These are phyloP conservation scores for Arxiozyma slooffiae DNA, from an alignment of 1,139 yeast genomes.

Conservation along the genomic window DNA sequence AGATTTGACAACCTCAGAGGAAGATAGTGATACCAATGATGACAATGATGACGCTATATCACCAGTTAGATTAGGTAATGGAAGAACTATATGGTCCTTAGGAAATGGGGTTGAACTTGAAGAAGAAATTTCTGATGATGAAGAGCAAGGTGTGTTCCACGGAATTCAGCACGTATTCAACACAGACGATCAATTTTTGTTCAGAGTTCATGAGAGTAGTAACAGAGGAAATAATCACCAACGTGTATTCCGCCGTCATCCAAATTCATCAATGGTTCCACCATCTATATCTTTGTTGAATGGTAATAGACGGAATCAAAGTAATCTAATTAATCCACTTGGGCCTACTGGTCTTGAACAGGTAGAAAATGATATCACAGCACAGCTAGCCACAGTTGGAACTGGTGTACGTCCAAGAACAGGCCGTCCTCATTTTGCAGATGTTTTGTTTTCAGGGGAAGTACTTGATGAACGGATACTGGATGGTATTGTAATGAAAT, in stretches of 20 bases:
- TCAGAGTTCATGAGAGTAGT: constrained; percentile 21
- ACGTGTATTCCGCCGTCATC: constrained; percentile 16
- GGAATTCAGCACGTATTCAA: constrained; percentile 29
- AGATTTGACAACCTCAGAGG: constrained; percentile 26
- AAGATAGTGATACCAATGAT: constrained; percentile 20
- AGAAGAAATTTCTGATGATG: constrained; percentile 28
- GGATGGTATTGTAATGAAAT: constrained; percentile 36
- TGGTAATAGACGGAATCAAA: constrained; percentile 23
- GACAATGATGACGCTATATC: constrained; percentile 9
- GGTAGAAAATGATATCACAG: constrained; percentile 26
- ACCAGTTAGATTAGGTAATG: constrained; percentile 3
- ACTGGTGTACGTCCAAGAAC: constrained; percentile 22
- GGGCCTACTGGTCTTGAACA: constrained; percentile 30
- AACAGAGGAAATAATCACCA: constrained; percentile 14
- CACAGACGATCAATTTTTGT: constrained; percentile 22
- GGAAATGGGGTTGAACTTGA: constrained; percentile 26
- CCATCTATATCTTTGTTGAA: constrained; percentile 25
- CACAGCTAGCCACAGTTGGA: constrained; percentile 21
- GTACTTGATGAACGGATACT: constrained; percentile 25
- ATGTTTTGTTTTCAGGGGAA: constrained; percentile 26
- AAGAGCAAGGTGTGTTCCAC: constrained; percentile 26
- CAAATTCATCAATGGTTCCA: constrained; percentile 17
- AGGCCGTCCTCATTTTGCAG: constrained; percentile 23
- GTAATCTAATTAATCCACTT: constrained; percentile 26
- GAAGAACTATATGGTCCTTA: constrained; percentile 20